Percentiles rank a stretch among this genome's conserved stretches.
phyloP scores from a whole-genome alignment of 768 basidiomycete genomes.

The Tylopilus cervinicoccineus region DNA sequence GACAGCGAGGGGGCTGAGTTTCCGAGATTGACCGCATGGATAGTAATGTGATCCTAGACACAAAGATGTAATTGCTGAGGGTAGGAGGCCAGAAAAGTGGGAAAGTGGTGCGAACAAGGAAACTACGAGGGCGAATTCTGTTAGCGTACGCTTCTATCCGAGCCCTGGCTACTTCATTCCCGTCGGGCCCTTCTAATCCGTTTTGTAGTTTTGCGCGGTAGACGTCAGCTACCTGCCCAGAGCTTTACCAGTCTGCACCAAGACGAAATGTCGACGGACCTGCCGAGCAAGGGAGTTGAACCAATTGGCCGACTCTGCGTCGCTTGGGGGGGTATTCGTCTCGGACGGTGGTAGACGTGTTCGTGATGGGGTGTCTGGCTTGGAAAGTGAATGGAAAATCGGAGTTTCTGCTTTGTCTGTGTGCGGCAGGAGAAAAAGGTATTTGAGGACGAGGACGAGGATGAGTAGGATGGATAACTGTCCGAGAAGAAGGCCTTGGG shows the following conservation, averaged over 20 bases:
- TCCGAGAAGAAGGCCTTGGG: conserved; percentile 90
- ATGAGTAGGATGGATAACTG: conserved; percentile 85
- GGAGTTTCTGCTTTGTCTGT: conserved; percentile 51
- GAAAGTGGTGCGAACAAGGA: conserved; percentile 48
- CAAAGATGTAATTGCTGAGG: conserved; percentile 4
- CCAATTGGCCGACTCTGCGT: conserved; percentile 84
- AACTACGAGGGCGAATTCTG: conserved; percentile 61
- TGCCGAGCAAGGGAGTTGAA: conserved; percentile 82
- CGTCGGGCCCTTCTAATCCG: conserved; percentile 64
- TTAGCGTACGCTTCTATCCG: conserved; percentile 82
- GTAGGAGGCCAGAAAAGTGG: neutral
- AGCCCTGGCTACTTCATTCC: conserved; percentile 78
- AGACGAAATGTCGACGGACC: conserved; percentile 38
- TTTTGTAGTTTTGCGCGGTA: conserved; percentile 78
- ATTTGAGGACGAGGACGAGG: conserved; percentile 80
- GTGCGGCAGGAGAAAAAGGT: conserved; percentile 88
- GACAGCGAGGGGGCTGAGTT: conserved; percentile 73
- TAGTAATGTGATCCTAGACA: conserved; percentile 76
- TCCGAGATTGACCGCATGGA: conserved; percentile 84
- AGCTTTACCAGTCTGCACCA: neutral
- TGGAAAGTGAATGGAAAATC: conserved; percentile 57
- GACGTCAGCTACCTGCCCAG: conserved; percentile 55
- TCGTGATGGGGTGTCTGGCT: conserved; percentile 42
- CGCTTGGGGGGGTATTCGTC: conserved; percentile 10
- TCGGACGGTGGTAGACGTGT: conserved; percentile 28